Base-by-base conservation (phyloP, 2,329 filamentous ascomycete species). In the Fusarium coffeatum region DNA sequence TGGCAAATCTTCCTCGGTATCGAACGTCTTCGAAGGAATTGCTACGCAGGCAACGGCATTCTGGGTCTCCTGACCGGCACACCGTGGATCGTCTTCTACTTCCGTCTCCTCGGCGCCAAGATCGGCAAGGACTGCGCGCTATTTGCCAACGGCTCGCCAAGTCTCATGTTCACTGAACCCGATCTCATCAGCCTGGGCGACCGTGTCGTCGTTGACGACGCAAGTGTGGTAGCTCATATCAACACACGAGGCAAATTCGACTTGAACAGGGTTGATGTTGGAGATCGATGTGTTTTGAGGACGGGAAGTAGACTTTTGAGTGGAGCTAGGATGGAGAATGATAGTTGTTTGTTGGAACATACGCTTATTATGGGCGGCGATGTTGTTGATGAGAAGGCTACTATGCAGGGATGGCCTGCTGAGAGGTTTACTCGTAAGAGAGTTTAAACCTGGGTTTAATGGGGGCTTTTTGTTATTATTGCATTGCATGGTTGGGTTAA, bases 321-420 rank as follows among this genome's bases (percentile, higher is more conserved):
- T 3, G 60, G 59, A 1, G 60, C 60, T 4, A 49, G 32, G 7
- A 64, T 64, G 60, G 62, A 57, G 34, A 64, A 55, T 2, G 49
- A 64, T 5, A 64, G 60, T 11, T 64, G 60, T 48, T 11, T 64
- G 13, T 7, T 64, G 11, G 60, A 64, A 2, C 60, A 64, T 1
- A 64, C 60, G 6, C 59, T 64, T 4, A 64, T 64, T 4, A 64
- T 64, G 60, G 60, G 60, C 5, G 60, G 59, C 13, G 60, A 64
- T 2, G 15, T 64, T 18, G 60, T 64, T 5, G 60, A 64, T 22
- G 59, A 56, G 23, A 42, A 32, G 6, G 46, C 42, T 18, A 57
- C 59, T 1, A 64, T 64, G 59, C 60, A 64, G 15, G 60, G 60
- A 3, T 64, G 59, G 59, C 60, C 59, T 1, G 60, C 60, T 2